A percentile compares a stretch with the other conserved stretches of the same genome.
Conservation (phyloP, 768 basidiomycete genomes). For the Leccinum uliginosum region DNA sequence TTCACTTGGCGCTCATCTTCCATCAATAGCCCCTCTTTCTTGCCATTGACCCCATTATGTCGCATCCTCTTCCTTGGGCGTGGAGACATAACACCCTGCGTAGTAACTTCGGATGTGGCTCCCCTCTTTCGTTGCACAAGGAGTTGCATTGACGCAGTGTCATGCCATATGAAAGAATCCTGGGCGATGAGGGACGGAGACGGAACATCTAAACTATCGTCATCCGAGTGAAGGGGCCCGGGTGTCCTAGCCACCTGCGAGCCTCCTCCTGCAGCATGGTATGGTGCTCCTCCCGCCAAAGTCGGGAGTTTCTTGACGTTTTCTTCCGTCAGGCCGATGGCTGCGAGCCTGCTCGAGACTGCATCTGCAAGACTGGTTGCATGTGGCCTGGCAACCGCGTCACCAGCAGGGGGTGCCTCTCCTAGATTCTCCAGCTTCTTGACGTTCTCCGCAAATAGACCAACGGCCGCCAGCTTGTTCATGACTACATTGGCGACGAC, state of each 20-base stretch:
- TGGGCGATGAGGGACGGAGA: background rate
- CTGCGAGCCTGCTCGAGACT: too few species aligned
- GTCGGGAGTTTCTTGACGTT: background rate
- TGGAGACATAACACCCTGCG: background rate
- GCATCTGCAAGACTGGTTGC: background rate
- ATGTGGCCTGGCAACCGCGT: background rate
- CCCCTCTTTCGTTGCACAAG: background rate
- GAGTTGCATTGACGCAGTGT: background rate
- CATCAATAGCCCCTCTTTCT: background rate
- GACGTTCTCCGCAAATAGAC: background rate
- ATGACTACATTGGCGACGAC: background rate
- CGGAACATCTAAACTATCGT: background rate
- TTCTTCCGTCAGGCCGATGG: background rate
- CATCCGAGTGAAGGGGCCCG: background rate
- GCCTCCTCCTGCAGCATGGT: too few species aligned
- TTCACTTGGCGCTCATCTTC: background rate
- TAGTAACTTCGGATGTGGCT: background rate
- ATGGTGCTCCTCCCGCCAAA: background rate
- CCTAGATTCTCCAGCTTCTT: background rate
- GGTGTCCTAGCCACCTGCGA: background rate
- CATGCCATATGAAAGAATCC: background rate
- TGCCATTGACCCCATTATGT: background rate
- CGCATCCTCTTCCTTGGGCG: background rate
- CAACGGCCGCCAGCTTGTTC: background rate
- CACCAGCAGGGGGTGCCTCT: background rate